Evolutionary conservation across 108 stramenopile species (phyloP), one percentile per base, ranked within the genome.

Genomic region (Discostella pseudostelligera): DNA sequence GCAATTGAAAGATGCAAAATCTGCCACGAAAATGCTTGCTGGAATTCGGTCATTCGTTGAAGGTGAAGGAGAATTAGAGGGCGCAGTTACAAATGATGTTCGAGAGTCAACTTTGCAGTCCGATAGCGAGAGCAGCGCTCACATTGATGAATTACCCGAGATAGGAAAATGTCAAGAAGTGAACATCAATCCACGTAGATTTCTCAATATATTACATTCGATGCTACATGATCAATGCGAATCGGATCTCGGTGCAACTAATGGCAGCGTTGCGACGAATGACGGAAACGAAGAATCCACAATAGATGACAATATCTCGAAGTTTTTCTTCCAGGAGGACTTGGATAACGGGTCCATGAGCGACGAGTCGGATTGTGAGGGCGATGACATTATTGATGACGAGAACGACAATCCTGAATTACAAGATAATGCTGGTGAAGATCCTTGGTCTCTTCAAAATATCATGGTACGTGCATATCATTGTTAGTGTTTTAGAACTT

Each of bases 151-250:
- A 24, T 24, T 32, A 7, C 60, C 55, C 7, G 49, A 56, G 42
- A 3, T 36, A 13, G 32, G 44, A 39, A 70, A 68, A 58, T 50
- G 47, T 40, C 45, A 69, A 29, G 51, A 67, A 20, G 59, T 71
- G 9, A 63, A 65, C 8, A 83, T 89, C 40, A 65, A 83, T 59
- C 84, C 88, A 19, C 80, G 75, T 51, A 59, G 67, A 25, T 85
- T 87, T 72, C 64, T 89, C 39, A 83, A 83, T 49, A 56, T 79
- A 3, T 71, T 89, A 51, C 85, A 83, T 49, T 39, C 58, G 8
- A 78, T 81, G 29, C 57, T 89, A 19, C 76, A 58, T 14, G 40
- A 21, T 35, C 35, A 40, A 65, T 74, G 28, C 51, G 49, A 13
- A 44, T 42, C 61, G 47, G 1, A 42, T 43, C 54, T n/a, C 26